phyloP scores from a whole-genome alignment of 768 basidiomycete species.

The Cystobasidium onofrii region DNA sequence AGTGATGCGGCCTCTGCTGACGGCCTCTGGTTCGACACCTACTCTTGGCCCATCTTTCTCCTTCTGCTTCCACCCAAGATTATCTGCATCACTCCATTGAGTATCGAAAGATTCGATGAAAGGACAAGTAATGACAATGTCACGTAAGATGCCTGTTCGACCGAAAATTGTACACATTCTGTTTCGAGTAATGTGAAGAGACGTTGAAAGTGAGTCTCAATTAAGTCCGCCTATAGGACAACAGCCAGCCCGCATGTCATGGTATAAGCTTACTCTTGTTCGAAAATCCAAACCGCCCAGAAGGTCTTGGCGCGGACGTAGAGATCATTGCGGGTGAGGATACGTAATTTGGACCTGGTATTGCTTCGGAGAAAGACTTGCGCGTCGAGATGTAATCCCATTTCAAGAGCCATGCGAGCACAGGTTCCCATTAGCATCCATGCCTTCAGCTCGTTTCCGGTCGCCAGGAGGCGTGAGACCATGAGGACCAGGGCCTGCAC shows the following conservation, averaged over 20 bases:
- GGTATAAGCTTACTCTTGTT: neutral
- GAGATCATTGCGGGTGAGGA: neutral
- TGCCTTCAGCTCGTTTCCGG: neutral
- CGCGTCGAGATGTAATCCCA: neutral
- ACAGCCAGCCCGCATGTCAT: no score
- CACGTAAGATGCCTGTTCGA: neutral
- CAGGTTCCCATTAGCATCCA: slow-evolving; percentile 1
- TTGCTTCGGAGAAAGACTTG: neutral
- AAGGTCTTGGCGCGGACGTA: neutral
- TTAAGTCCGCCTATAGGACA: no score
- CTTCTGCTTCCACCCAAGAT: neutral
- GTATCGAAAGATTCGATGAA: neutral
- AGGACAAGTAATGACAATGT: neutral
- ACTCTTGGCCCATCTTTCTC: no score
- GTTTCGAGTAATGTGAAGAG: neutral
- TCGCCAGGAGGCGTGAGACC: neutral
- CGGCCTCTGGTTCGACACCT: no score
- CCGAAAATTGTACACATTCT: neutral
- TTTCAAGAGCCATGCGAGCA: neutral
- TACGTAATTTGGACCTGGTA: neutral
- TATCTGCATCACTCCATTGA: neutral
- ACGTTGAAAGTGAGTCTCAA: no score
- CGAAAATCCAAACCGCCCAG: neutral
- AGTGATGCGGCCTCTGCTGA: no score
- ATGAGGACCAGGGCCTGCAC: neutral